These are phyloP conservation scores for Pachyrhizus erosus DNA, from an alignment of 306 rosid species.

Conservation along the genomic window DNA sequence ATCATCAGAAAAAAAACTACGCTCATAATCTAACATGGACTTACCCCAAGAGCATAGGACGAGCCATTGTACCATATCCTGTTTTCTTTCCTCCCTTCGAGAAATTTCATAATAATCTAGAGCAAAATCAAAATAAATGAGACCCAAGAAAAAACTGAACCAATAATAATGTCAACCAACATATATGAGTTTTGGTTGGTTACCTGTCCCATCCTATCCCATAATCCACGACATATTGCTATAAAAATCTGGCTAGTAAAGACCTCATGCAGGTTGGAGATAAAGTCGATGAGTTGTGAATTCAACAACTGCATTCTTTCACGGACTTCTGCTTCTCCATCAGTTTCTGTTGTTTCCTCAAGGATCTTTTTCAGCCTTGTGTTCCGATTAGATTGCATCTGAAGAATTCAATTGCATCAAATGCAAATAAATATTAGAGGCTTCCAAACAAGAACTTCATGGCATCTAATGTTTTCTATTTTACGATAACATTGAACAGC, in stretches of 20 bases:
- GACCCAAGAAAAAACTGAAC: slow-evolving; percentile 21
- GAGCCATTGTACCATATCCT: slow-evolving; percentile 90
- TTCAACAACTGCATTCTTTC: slow-evolving; percentile 89
- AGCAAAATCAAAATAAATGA: slow-evolving; percentile 28
- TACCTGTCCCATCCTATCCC: slow-evolving; percentile 99
- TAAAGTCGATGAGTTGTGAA: slow-evolving; percentile 76
- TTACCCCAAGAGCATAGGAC: slow-evolving; percentile 94
- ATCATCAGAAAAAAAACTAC: not conserved
- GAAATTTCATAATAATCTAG: slow-evolving; percentile 83
- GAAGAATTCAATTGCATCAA: slow-evolving; percentile 33
- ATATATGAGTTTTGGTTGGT: slow-evolving; percentile 14
- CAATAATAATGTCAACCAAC: not conserved
- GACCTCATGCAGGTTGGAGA: slow-evolving; percentile 89
- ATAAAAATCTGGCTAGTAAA: slow-evolving; percentile 80
- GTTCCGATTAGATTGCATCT: slow-evolving; percentile 82
- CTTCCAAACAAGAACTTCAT: not conserved
- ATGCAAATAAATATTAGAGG: not conserved
- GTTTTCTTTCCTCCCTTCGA: slow-evolving; percentile 96
- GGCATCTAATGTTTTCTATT: not conserved
- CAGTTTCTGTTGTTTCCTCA: slow-evolving; percentile 91
- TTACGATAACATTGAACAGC: slow-evolving; percentile 19
- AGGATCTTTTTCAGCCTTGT: slow-evolving; percentile 83
- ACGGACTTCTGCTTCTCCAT: slow-evolving; percentile 91
- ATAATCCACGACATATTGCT: slow-evolving; percentile 83
- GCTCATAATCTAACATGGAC: slow-evolving; percentile 20